These are phyloP conservation scores for Blastocladiella britannica DNA, from an alignment of 192 early-diverging fungal species.

Conservation along the genomic window DNA sequence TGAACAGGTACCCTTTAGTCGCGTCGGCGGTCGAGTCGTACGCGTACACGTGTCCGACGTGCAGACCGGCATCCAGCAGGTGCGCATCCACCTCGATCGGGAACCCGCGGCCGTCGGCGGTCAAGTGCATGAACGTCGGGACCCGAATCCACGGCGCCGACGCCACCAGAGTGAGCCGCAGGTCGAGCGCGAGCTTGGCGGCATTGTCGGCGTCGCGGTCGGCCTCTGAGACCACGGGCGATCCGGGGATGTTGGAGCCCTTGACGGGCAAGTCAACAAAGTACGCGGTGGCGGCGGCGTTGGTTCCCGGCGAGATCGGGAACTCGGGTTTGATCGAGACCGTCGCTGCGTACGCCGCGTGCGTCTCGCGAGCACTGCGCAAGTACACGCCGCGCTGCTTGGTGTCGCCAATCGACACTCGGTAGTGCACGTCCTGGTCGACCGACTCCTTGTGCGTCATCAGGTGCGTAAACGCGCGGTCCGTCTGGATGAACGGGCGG, in stretches of 20 bases:
- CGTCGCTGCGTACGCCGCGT: slow-evolving; percentile 27
- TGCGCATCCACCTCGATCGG: slow-evolving; percentile 50
- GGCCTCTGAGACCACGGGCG: neutral
- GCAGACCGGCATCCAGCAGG: slow-evolving; percentile 51
- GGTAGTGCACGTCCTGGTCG: slow-evolving; percentile 51
- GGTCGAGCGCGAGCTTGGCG: slow-evolving; percentile 54
- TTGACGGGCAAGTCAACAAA: neutral
- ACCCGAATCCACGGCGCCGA: slow-evolving; percentile 54
- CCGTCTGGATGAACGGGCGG: slow-evolving; percentile 70
- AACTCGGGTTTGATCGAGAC: slow-evolving; percentile 9
- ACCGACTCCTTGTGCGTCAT: slow-evolving; percentile 25
- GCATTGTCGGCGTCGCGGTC: slow-evolving; percentile 27
- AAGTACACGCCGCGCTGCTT: slow-evolving; percentile 65
- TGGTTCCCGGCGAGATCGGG: neutral
- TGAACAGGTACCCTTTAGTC: slow-evolving; percentile 64
- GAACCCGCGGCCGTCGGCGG: slow-evolving; percentile 41
- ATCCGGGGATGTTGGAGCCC: neutral
- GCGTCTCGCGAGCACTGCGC: slow-evolving; percentile 52
- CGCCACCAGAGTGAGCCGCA: slow-evolving; percentile 44
- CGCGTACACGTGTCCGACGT: slow-evolving; percentile 53
- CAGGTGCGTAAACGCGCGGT: slow-evolving; percentile 66
- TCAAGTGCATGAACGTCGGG: slow-evolving; percentile 52
- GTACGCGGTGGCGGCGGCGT: neutral
- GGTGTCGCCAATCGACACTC: slow-evolving; percentile 10
- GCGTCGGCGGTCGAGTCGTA: slow-evolving; percentile 52